Percentiles rank a stretch among this genome's conserved stretches.
Evolutionary conservation across 2,329 filamentous ascomycete genomes (phyloP).

Genomic region (Drechslera avenae): DNA sequence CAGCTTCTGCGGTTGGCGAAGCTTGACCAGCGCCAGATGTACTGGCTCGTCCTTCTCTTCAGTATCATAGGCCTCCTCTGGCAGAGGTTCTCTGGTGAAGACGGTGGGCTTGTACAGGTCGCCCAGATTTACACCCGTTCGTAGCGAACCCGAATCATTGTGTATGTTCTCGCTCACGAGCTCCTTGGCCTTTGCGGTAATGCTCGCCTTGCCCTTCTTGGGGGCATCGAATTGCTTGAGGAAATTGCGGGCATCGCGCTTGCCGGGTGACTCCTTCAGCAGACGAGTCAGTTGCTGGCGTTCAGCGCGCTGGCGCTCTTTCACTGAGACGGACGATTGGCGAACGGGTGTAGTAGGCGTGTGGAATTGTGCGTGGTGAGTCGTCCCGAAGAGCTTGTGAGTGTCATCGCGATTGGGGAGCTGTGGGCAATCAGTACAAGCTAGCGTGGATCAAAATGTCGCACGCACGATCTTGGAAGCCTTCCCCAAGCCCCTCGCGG

Average conservation of each 20-base stretch:
- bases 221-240: slow-evolving; percentile 76
- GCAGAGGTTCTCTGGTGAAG: slow-evolving; percentile 61
- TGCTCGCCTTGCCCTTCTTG: slow-evolving; percentile 21
- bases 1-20: slow-evolving; percentile 74
- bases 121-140: slow-evolving; percentile 64
- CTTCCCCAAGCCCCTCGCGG: slow-evolving; percentile 40
- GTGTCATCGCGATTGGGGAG: slow-evolving; percentile 32
- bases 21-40: slow-evolving; percentile 85
- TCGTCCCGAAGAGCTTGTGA: slow-evolving; percentile 6
- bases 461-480: slow-evolving; percentile 28
- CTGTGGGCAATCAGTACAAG: slow-evolving; percentile 18
- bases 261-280: slow-evolving; percentile 85
- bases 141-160: slow-evolving; percentile 42
- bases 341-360: slow-evolving; percentile 25
- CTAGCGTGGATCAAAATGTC: slow-evolving; percentile 13
- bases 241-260: slow-evolving; percentile 89
- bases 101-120: slow-evolving; percentile 64
- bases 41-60: slow-evolving; percentile 53
- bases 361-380: slow-evolving; percentile 9
- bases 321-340: slow-evolving; percentile 36
- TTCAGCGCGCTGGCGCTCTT: slow-evolving; percentile 45
- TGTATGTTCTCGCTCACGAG: slow-evolving; percentile 32
- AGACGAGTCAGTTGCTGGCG: slow-evolving; percentile 54
- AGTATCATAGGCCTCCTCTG: slow-evolving; percentile 39
- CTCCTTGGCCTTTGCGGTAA: slow-evolving; percentile 17